Evolutionary conservation across 108 stramenopile genomes (phyloP).

Genomic region (Fragilariopsis cylindrus): DNA sequence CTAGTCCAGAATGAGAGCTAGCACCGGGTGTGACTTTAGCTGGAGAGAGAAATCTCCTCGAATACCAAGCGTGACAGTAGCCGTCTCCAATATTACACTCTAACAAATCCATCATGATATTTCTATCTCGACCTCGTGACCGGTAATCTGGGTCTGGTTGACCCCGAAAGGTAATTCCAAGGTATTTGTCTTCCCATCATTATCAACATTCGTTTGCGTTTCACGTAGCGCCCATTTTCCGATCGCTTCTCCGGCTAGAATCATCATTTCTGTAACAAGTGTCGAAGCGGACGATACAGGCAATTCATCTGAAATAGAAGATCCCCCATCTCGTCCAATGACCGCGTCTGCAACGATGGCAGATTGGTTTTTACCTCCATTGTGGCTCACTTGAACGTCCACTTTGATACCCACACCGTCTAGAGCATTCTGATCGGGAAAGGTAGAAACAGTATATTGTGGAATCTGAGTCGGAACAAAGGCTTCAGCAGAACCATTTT

Average conservation of each 20-base stretch:
- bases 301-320: conserved; percentile 9
- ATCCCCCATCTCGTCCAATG: conserved; percentile 12
- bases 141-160: conserved; percentile 58
- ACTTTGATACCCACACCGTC: conserved; percentile 51
- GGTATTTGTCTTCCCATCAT: conserved; percentile 32
- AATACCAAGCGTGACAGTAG: conserved; percentile 79
- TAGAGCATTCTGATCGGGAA: conserved; percentile 28
- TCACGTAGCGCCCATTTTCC: conserved; percentile 59
- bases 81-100: conserved; percentile 54
- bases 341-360: conserved; percentile 18
- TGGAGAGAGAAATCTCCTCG: conserved; percentile 68
- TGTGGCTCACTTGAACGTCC: conserved; percentile 66
- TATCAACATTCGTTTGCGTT: not conserved
- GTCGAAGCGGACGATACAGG: conserved; percentile 58
- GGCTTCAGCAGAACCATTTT: conserved; percentile 63
- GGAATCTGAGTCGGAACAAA: conserved; percentile 70
- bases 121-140: conserved; percentile 45
- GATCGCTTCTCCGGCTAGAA: conserved; percentile 81
- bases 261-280: conserved; percentile 79
- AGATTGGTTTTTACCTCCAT: conserved; percentile 60
- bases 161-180: conserved; percentile 56
- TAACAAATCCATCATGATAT: conserved; percentile 52
- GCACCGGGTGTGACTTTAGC: conserved; percentile 48
- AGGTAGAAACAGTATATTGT: conserved; percentile 41
- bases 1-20: conserved; percentile 72